Evolutionary conservation across 257 asterid genomes (phyloP).

Genomic region (Nicotiana otophora): DNA sequence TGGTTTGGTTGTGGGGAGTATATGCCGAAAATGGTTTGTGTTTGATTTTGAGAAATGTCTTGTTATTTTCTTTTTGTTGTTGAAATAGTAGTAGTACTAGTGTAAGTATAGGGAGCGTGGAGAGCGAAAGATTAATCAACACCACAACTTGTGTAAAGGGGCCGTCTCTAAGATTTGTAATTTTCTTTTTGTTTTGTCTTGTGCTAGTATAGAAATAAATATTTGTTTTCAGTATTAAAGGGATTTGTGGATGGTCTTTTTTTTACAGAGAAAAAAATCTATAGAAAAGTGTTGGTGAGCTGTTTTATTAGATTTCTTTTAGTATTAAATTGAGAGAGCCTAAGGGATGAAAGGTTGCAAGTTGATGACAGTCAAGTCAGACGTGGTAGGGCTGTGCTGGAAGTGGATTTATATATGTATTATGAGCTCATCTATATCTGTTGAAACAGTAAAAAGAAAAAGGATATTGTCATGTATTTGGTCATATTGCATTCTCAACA

Average conservation of each 20-base stretch:
- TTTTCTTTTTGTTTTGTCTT: constrained; percentile 40
- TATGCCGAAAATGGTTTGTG: neutral
- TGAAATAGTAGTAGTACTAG: neutral
- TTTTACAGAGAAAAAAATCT: constrained; percentile 41
- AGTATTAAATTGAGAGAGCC: neutral
- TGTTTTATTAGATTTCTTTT: constrained; percentile 16
- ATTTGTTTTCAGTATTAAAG: neutral
- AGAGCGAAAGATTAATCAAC: constrained; percentile 27
- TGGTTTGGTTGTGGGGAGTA: neutral
- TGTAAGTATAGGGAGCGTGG: constrained; percentile 24
- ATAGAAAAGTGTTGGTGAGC: constrained; percentile 55
- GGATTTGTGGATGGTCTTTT: constrained; percentile 61
- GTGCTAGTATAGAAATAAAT: neutral
- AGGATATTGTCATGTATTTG: constrained; percentile 23
- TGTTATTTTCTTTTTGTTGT: neutral
- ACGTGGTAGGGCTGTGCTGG: constrained; percentile 3
- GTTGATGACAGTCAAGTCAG: constrained; percentile 21
- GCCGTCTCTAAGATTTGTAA: constrained; percentile 28
- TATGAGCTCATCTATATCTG: constrained; percentile 35
- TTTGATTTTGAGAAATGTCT: constrained; percentile 4
- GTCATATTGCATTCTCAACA: neutral
- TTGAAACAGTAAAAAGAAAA: constrained; percentile 35
- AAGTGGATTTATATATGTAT: constrained; percentile 23
- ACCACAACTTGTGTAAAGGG: constrained; percentile 52
- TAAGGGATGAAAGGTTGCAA: constrained; percentile 16